Base-by-base conservation (phyloP, 2,329 filamentous ascomycete genomes). In the Fusarium praegraminearum region DNA sequence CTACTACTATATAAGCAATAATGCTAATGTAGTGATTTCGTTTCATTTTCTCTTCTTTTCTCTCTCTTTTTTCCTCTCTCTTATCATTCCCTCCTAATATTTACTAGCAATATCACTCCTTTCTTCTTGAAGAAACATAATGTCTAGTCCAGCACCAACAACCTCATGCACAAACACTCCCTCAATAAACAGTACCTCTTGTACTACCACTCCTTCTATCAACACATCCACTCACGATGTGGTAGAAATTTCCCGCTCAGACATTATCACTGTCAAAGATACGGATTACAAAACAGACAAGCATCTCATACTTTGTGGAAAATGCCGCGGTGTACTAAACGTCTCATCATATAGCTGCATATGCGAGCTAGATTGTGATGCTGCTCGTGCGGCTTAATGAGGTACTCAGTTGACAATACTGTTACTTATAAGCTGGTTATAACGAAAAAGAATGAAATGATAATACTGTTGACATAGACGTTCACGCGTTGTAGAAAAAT, bases 301-400 rank as follows among this genome's bases (percentile, higher is more conserved):
- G 18, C 35, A 51, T 3, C 20, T 67, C 4, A 62, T 67, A 24
- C 30, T 67, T 7, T 67, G 64, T 28, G 64, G 64, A 1, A 67
- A 67, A 62, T 67, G 62, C 32, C 36, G 55, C 38, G 62, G 63
- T n/a, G 40, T 66, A 11, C 36, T 66, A 18, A 66, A 66, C 18
- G 44, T 22, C 20, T 30, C 55, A 16, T 41, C 41, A n/a, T 61
- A 62, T 49, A 66, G 62, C 18, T 66, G 63, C 33, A 41, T 45
- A 30, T 66, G 63, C 44, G 62, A 65, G 28, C 44, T 38, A 30
- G 60, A 36, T 28, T 65, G 46, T 15, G 62, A 66, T 35, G 63
- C 11, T 66, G 63, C 62, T 35, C 63, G 49, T 8, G 63, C 63
- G 12, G 62, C 63, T 56, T 66, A 55, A 57, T 61, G 20, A n/a